These are phyloP conservation scores for Colletotrichum tofieldiae DNA, from an alignment of 2,329 filamentous ascomycete species.

Conservation along the genomic window DNA sequence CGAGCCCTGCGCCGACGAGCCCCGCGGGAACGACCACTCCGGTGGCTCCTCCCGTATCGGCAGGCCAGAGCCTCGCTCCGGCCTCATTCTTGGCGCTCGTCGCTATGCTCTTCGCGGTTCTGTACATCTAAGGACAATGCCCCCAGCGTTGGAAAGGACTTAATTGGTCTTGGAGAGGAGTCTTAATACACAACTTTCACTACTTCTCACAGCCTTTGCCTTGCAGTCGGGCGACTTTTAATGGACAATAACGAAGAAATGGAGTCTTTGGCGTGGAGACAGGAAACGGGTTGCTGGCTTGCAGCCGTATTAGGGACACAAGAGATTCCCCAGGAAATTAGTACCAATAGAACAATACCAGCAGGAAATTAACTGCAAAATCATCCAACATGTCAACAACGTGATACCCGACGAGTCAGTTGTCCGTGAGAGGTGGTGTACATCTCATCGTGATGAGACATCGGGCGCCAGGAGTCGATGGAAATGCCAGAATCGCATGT, in stretches of 20 bases:
- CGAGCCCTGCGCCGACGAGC: constrained; percentile 12
- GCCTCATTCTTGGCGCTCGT: constrained; percentile 54
- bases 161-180: constrained; percentile 20
- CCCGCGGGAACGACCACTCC: constrained; percentile 33
- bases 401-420: neutral
- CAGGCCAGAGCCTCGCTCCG: constrained; percentile 48
- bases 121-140: constrained; percentile 50
- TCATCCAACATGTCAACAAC: neutral
- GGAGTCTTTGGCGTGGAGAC: constrained; percentile 12
- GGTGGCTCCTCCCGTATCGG: constrained; percentile 47
- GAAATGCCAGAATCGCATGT: neutral
- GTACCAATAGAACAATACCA: constrained; percentile 21
- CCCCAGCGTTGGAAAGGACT: neutral
- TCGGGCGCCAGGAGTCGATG: neutral
- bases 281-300: constrained; percentile 11
- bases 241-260: constrained; percentile 18
- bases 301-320: constrained; percentile 16
- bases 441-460: neutral
- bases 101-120: constrained; percentile 52
- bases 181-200: constrained; percentile 18
- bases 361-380: neutral
- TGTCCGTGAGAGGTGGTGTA: no score
- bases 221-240: constrained; percentile 29
- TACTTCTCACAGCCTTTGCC: constrained; percentile 30
- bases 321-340: constrained; percentile 11